Conservation (phyloP, 108 stramenopile genomes). For the Skeletonema marinoi region DNA sequence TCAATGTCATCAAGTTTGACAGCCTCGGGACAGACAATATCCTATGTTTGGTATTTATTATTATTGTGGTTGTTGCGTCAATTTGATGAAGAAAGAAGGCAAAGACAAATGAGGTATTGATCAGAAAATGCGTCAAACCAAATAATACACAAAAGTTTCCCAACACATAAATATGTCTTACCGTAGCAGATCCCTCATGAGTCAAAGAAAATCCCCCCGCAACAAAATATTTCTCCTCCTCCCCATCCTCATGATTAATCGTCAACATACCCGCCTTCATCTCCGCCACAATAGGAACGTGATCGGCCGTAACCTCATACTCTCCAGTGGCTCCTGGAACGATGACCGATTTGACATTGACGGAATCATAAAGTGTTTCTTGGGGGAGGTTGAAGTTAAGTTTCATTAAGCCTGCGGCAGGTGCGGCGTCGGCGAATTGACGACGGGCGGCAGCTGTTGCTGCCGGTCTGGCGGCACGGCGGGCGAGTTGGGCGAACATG, state of each 20-base stretch:
- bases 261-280: constrained; percentile 95
- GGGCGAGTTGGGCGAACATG: constrained; percentile 16
- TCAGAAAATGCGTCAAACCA: not conserved
- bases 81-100: not conserved
- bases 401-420: constrained; percentile 63
- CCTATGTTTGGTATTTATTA: constrained; percentile 50
- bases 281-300: constrained; percentile 96
- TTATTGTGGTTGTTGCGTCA: constrained; percentile 14
- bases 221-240: constrained; percentile 96
- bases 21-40: constrained; percentile 95
- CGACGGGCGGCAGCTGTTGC: constrained; percentile 41
- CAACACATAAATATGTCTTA: constrained; percentile 44
- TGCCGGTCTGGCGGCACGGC: constrained; percentile 28
- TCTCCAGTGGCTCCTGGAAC: constrained; percentile 94
- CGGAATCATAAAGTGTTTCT: constrained; percentile 88
- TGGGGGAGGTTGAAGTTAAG: constrained; percentile 94
- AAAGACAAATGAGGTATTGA: constrained; percentile 1
- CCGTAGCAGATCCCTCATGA: constrained; percentile 89
- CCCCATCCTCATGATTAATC: constrained; percentile 88
- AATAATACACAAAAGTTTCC: not conserved
- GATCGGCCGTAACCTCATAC: constrained; percentile 95
- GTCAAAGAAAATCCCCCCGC: constrained; percentile 95
- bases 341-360: constrained; percentile 80
- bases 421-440: constrained; percentile 42
- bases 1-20: constrained; percentile 96